phyloP scores from a whole-genome alignment of 164 flowering plant genomes.

The Stephania japonica region DNA sequence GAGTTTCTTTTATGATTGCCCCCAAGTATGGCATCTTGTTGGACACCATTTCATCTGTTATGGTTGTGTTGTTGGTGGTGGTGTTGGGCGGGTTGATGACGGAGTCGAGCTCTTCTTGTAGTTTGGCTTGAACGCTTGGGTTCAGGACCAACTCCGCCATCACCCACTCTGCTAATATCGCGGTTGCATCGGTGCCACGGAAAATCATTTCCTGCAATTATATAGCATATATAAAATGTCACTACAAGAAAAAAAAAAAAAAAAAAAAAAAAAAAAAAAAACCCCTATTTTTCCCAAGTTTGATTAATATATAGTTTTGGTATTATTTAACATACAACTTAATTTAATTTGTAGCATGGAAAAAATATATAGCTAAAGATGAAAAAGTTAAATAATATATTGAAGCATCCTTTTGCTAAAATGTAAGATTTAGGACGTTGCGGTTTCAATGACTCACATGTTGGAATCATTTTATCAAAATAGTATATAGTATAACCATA shows the following conservation, averaged over 20 bases:
- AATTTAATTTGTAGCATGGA: too few relatives aligned
- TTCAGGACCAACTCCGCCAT: slow-evolving; percentile 41
- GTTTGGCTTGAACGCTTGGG: slow-evolving; percentile 33
- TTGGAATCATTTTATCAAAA: too few relatives aligned
- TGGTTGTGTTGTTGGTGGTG: neutral
- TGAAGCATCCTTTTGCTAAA: too few relatives aligned
- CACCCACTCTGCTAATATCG: slow-evolving; percentile 43
- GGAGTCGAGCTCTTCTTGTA: slow-evolving; percentile 30
- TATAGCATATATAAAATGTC: too few relatives aligned
- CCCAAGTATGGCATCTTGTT: slow-evolving; percentile 32
- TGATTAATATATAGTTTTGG: neutral
- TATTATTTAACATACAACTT: too few relatives aligned
- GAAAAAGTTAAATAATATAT: too few relatives aligned
- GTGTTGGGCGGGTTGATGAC: slow-evolving; percentile 10
- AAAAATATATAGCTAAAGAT: too few relatives aligned
- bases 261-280: too few relatives aligned
- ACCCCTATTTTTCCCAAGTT: neutral
- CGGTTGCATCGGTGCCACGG: slow-evolving; percentile 50
- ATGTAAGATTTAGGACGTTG: too few relatives aligned
- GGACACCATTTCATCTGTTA: slow-evolving; percentile 31
- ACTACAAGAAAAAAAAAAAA: neutral
- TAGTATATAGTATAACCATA: too few relatives aligned
- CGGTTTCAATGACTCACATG: too few relatives aligned
- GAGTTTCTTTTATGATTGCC: slow-evolving; percentile 43
- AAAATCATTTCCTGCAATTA: slow-evolving; percentile 51